These are phyloP conservation scores for Trichopus zeylanicus DNA, from an alignment of 116 monocot species.

Conservation along the genomic window DNA sequence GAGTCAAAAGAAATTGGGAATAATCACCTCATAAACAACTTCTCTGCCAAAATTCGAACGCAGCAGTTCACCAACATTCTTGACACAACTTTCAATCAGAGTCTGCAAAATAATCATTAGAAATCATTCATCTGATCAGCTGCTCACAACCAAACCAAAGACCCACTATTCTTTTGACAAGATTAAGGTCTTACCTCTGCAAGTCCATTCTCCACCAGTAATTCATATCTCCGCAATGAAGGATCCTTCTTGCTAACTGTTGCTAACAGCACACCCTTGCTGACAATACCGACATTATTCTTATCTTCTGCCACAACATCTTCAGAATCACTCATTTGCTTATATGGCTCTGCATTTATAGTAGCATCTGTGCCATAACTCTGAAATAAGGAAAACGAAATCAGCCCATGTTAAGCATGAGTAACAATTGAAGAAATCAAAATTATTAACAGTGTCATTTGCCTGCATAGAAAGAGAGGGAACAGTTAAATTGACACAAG, in stretches of 20 bases:
- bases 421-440: not conserved
- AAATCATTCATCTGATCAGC: not conserved
- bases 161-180: too few relatives aligned
- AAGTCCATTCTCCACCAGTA: conserved; percentile 74
- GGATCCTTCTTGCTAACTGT: conserved; percentile 75
- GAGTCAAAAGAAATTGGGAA: not conserved
- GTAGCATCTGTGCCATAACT: conserved; percentile 20
- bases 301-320: not conserved
- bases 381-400: conserved; percentile 18
- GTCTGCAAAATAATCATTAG: conserved; percentile 26
- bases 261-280: conserved; percentile 14
- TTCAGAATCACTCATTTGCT: conserved; percentile 5
- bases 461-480: conserved; percentile 62
- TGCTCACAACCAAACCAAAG: not conserved
- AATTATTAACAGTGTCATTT: conserved; percentile 1
- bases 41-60: conserved; percentile 81
- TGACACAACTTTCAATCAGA: conserved; percentile 56
- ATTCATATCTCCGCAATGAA: conserved; percentile 54
- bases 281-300: not conserved
- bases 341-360: conserved; percentile 4
- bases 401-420: not conserved
- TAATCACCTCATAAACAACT: conserved; percentile 69
- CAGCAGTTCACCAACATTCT: conserved; percentile 52
- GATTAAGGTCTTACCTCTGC: conserved; percentile 49
- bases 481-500: conserved; percentile 48